phyloP scores from a whole-genome alignment of 345 rosid genomes.

The Triadica sebifera region DNA sequence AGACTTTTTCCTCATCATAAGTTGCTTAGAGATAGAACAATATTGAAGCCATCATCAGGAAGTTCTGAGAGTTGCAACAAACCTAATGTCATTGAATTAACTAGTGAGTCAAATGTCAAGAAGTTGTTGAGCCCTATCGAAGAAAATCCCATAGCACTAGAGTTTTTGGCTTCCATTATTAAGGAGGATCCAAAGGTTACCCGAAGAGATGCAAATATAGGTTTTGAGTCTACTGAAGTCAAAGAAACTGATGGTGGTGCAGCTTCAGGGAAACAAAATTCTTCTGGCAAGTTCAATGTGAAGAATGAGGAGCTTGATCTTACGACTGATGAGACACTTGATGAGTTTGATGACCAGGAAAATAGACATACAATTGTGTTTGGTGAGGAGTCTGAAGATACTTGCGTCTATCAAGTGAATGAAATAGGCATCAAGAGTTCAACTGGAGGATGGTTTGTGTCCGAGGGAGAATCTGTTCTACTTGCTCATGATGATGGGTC shows the following conservation, averaged over 20 bases:
- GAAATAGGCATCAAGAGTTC: conserved; percentile 65
- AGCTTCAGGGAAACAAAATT: conserved; percentile 36
- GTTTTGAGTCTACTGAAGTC: conserved; percentile 40
- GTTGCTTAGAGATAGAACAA: conserved; percentile 65
- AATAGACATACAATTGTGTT: conserved; percentile 41
- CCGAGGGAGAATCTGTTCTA: conserved; percentile 93
- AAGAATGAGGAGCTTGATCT: conserved; percentile 50
- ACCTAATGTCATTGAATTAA: conserved; percentile 22
- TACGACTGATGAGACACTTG: conserved; percentile 68
- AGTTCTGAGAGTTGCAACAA: conserved; percentile 28
- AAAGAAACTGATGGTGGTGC: conserved; percentile 56
- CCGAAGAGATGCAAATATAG: conserved; percentile 23
- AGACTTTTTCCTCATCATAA: conserved; percentile 96
- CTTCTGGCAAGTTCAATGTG: conserved; percentile 25
- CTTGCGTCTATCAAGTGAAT: conserved; percentile 45
- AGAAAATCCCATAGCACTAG: conserved; percentile 51
- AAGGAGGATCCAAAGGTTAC: conserved; percentile 36
- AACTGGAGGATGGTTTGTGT: conserved; percentile 98
- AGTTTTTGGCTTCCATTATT: conserved; percentile 58
- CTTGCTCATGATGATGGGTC: conserved; percentile 91
- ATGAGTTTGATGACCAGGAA: conserved; percentile 79
- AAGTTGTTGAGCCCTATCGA: conserved; percentile 42
- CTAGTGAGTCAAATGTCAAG: conserved; percentile 33
- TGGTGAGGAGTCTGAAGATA: conserved; percentile 59
- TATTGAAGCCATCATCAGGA: conserved; percentile 36